Evolutionary conservation across 306 rosid species (phyloP), one percentile per base, ranked within the genome.

Genomic region (Prunus padus): DNA sequence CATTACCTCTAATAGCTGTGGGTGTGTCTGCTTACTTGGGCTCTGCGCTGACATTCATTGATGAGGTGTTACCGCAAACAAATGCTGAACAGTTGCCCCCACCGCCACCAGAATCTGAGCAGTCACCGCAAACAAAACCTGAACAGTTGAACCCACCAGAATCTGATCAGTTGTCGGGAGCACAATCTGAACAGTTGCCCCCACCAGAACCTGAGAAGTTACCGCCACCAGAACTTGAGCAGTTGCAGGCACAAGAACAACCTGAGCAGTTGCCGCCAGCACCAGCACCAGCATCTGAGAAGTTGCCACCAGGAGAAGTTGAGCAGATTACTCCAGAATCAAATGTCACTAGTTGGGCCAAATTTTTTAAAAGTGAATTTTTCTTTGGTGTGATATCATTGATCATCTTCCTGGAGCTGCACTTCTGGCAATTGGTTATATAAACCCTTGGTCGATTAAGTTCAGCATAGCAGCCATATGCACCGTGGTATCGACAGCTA

Each of bases 11-110:
- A 47, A 71, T 76, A 20, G 74, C 78, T n/a, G 18, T 81, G 8
- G 84, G 84, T 65, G 14, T 72, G 22, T 69, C 77, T 28, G 74
- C 77, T 42, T 74, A 66, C 47, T 15, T 59, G 15, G 25, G 8
- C 15, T 59, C 64, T 14, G 61, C 4, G 50, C 23, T 40, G 42
- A 11, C 44, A 5, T 68, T 68, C 37, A 46, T 30, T 8, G 22
- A 9, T 23, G 72, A 68, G 72, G 23, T 11, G 64, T 59, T 25
- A 12, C 49, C 49, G 3, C 14, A 9, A 45, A 45, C 14, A 45
- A 12, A 45, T 45, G 13, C 49, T 45, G 15, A 45, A 12, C 49
- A 45, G 49, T 45, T 45, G 49, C 49, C 49, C 0, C 13, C 49
- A 45, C 2, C 49, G 0, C 13, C 49, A 45, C 2, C 49, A 11